phyloP scores from a whole-genome alignment of 2,329 filamentous ascomycete genomes.

The Claviceps sp. region DNA sequence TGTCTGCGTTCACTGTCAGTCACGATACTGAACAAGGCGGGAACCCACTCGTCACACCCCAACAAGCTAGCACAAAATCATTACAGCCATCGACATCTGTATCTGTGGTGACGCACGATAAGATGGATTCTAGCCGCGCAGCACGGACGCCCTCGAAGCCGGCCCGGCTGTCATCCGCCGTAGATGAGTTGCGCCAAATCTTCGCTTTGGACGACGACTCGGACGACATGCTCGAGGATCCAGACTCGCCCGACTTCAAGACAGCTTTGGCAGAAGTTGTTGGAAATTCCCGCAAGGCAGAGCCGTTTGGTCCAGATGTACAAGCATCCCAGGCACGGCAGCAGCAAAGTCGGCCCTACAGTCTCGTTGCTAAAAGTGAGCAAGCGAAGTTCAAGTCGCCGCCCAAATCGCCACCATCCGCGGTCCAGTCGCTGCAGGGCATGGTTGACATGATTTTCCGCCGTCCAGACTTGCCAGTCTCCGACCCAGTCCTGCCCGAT shows the following conservation, averaged over 20 bases:
- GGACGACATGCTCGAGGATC: neutral
- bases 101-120: neutral
- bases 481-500: constrained; percentile 10
- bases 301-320: neutral
- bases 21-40: constrained; percentile 4
- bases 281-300: neutral
- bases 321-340: neutral
- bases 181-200: constrained; percentile 9
- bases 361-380: neutral
- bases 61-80: neutral
- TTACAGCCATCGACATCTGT: neutral
- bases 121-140: constrained; percentile 3
- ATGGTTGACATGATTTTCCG: constrained; percentile 12
- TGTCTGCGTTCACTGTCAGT: constrained; percentile 7
- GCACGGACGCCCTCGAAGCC: neutral
- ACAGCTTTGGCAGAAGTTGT: neutral
- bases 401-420: constrained; percentile 9
- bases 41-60: neutral
- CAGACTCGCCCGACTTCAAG: neutral
- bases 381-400: neutral
- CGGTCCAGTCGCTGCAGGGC: constrained; percentile 10
- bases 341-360: neutral
- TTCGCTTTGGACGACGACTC: constrained; percentile 7
- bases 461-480: constrained; percentile 8
- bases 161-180: constrained; percentile 2